Conservation (phyloP, 2,329 filamentous ascomycete species). For the Microsporum ferrugineum region DNA sequence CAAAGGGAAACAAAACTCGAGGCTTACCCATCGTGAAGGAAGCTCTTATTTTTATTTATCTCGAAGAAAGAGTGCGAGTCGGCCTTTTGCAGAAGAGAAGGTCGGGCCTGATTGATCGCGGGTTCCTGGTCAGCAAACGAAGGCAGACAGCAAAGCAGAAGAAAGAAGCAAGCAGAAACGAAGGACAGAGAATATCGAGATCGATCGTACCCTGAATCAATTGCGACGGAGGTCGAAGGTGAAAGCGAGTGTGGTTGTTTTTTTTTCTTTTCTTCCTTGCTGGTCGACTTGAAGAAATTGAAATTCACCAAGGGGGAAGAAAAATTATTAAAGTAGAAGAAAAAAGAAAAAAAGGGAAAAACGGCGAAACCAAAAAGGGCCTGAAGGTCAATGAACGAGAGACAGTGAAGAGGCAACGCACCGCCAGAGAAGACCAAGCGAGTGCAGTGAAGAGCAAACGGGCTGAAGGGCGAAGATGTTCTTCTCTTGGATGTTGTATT, state of each 20-base stretch:
- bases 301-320: background rate
- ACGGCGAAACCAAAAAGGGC: background rate
- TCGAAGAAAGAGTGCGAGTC: background rate
- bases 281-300: background rate
- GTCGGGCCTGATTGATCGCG: background rate
- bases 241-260: background rate
- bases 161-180: constrained; percentile 7
- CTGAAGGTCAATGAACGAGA: constrained; percentile 3
- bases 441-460: constrained; percentile 22
- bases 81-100: background rate
- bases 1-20: constrained; percentile 3
- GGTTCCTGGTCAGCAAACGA: constrained; percentile 4
- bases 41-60: background rate
- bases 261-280: too few species aligned
- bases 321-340: background rate
- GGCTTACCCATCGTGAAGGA: constrained; percentile 29
- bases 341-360: background rate
- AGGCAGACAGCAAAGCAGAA: constrained; percentile 8
- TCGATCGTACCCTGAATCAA: constrained; percentile 6
- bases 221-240: constrained; percentile 14
- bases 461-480: background rate
- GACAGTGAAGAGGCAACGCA: constrained; percentile 12
- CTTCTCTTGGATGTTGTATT: too few species aligned
- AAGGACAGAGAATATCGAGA: constrained; percentile 13
- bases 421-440: constrained; percentile 17